Percentiles rank a stretch among this genome's conserved stretches.
phyloP scores from a whole-genome alignment of 208 protist species.

The Trypanosoma platydactyli region DNA sequence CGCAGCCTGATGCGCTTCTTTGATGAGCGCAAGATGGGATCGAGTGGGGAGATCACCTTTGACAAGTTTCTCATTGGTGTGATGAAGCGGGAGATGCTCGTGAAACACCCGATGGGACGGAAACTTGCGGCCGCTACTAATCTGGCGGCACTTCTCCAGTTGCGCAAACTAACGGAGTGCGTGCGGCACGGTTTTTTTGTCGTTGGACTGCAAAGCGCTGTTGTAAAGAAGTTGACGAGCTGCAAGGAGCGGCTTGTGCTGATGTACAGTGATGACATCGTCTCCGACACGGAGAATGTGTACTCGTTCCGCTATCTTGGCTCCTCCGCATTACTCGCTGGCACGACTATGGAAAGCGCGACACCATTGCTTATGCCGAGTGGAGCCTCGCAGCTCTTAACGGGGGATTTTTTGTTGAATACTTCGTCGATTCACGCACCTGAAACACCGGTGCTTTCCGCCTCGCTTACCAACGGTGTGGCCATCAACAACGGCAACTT shows the following conservation, averaged over 20 bases:
- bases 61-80: constrained; percentile 83
- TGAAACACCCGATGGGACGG: constrained; percentile 78
- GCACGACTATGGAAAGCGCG: constrained; percentile 42
- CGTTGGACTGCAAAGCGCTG: constrained; percentile 52
- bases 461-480: neutral
- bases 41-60: constrained; percentile 64
- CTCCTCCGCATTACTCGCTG: constrained; percentile 42
- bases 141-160: constrained; percentile 72
- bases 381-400: neutral
- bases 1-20: constrained; percentile 79
- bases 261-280: constrained; percentile 67
- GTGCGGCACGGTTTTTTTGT: constrained; percentile 84
- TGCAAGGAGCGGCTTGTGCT: constrained; percentile 58
- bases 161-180: constrained; percentile 75
- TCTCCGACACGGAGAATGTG: constrained; percentile 70
- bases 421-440: neutral
- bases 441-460: neutral
- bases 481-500: too few species aligned
- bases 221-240: constrained; percentile 64
- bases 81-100: constrained; percentile 75
- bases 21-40: constrained; percentile 42
- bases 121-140: constrained; percentile 81
- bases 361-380: constrained; percentile 33
- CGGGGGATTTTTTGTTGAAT: neutral
- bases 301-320: constrained; percentile 85